A percentile compares a stretch with the other conserved stretches of the same genome.
Conservation (phyloP, 495 filamentous ascomycete genomes). For the Podospora bellae-mahoneyi region DNA sequence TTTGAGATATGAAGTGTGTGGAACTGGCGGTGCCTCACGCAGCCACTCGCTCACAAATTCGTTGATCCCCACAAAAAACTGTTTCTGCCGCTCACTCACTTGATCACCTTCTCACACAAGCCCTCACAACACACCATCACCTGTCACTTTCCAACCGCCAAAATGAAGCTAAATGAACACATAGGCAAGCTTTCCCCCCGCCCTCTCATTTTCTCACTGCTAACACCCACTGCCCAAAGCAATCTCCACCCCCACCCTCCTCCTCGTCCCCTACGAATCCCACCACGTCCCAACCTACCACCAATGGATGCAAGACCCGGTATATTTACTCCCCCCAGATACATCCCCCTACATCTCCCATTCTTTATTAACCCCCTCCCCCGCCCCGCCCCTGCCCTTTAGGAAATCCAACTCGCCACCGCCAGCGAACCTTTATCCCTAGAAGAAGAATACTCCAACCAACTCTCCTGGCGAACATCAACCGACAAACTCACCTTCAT, state of each 20-base stretch:
- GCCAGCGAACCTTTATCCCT: slow-evolving; percentile 78
- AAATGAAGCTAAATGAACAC: slow-evolving; percentile 43
- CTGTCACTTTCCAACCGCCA: neutral
- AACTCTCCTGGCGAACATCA: slow-evolving; percentile 73
- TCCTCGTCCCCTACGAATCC: slow-evolving; percentile 79
- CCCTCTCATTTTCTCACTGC: neutral
- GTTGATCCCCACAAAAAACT: neutral
- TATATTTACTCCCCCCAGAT: slow-evolving; percentile 30
- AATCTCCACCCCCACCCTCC: slow-evolving; percentile 58
- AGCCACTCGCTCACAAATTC: neutral
- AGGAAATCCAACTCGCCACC: slow-evolving; percentile 79
- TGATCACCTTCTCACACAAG: neutral
- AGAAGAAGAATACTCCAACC: slow-evolving; percentile 80
- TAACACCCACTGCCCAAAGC: slow-evolving; percentile 42
- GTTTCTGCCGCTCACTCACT: neutral
- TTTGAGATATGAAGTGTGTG: neutral
- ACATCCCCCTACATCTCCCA: too few species aligned
- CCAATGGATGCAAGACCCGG: slow-evolving; percentile 86
- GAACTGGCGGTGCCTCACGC: neutral
- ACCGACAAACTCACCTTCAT: slow-evolving; percentile 75
- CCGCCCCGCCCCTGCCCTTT: neutral
- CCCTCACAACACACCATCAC: neutral
- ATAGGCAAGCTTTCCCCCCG: slow-evolving; percentile 35
- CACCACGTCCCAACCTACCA: slow-evolving; percentile 82
- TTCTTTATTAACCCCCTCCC: neutral